Percentiles rank a stretch among this genome's conserved stretches.
Conservation (phyloP, 352 stramenopile genomes). For the Thalassiosira ordinaria region DNA sequence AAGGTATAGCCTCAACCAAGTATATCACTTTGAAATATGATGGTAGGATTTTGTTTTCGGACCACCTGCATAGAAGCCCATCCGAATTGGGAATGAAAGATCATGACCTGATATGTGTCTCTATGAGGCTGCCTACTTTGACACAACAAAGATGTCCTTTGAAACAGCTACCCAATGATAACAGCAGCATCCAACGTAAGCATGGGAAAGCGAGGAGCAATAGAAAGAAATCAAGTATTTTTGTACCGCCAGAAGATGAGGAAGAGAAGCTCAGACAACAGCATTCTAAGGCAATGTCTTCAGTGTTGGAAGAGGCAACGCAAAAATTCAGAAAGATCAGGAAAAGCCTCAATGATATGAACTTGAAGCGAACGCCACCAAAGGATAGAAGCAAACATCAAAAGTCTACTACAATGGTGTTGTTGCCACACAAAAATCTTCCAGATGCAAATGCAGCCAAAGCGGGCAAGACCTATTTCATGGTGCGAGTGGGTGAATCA, state of each 20-base stretch:
- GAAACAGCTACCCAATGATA: background rate
- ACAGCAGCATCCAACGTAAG: background rate
- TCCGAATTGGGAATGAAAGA: background rate
- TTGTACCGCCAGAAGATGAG: background rate
- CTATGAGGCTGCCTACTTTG: background rate
- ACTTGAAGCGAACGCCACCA: slow-evolving; percentile 1
- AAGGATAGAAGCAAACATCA: too few species aligned
- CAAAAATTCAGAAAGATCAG: background rate
- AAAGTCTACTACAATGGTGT: too few species aligned
- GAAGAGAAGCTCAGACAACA: background rate
- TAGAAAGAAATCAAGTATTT: background rate
- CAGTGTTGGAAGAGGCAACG: background rate
- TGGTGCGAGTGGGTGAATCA: background rate
- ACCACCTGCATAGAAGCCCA: background rate
- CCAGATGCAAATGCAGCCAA: background rate
- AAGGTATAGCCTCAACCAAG: background rate
- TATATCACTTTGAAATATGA: background rate
- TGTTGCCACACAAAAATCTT: too few species aligned
- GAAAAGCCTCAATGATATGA: background rate
- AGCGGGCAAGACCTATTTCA: background rate
- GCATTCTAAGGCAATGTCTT: background rate
- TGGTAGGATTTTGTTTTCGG: background rate
- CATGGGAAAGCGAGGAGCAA: background rate
- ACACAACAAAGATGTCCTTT: background rate
- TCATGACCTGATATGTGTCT: background rate